Evolutionary conservation across 1,139 yeast genomes (phyloP), one percentile per base, ranked within the genome.

Genomic region (Kurtzmaniella quercitrusa): DNA sequence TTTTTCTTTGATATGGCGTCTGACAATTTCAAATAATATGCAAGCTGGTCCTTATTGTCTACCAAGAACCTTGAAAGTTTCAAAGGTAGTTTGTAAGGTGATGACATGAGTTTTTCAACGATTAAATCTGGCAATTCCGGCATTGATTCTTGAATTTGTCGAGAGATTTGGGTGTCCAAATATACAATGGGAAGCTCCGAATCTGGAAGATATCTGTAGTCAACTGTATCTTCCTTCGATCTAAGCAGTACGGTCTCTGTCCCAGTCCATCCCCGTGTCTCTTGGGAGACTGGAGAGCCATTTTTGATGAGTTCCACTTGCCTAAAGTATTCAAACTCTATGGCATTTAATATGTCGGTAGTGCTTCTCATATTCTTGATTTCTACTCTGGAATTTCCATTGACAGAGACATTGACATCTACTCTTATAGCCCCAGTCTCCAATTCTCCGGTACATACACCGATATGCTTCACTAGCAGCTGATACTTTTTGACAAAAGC

Each of bases 361-460:
- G 91, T 83, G 40, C 91, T 87, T 14, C 95, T 87, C 52, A 93
- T 67, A 60, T 94, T 93, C 58, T 93, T 94, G 54, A 93, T 77
- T 56, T 93, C 98, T 21, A 91, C 90, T 48, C 98, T 66, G 39
- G 82, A 75, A 43, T 81, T 78, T 23, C 78, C 81, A 46, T 79
- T 79, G 2, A 93, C 82, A 39, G 95, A 87, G 15, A 93, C 76
- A 55, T 93, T 93, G 8, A 90, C 98, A 58, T 93, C 99, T 3
- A 91, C 95, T 56, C 99, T 75, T 74, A 94, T 85, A 0, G 97
- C 94, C 8, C 98, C 98, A 0, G 91, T 81, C 58, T 93, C 98
- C 55, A 93, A 70, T 53, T 90, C 96, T 18, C 97, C 98, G 0
- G 94, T 75, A 53, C 96, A 89, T 2, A 93, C 79, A 3, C 77